phyloP scores from a whole-genome alignment of 148 eudicot genomes.

The Pharnaceum exiguum region DNA sequence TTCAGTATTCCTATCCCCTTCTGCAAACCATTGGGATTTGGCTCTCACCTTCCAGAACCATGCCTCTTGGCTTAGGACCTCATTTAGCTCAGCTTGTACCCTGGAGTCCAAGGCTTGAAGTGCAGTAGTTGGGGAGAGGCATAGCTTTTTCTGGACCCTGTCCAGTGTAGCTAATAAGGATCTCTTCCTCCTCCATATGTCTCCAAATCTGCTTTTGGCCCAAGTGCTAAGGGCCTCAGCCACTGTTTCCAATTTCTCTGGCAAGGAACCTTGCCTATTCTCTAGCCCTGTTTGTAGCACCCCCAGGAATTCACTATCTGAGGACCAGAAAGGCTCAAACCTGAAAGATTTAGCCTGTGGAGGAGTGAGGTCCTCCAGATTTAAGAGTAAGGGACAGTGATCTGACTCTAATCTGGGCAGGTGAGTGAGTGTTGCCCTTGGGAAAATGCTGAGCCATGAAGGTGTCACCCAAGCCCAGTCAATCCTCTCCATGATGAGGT shows the following conservation, averaged over 20 bases:
- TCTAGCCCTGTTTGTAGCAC: no score
- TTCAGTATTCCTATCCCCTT: slow-evolving; percentile 6
- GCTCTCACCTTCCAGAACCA: not conserved
- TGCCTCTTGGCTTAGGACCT: not conserved
- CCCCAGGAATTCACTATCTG: not conserved
- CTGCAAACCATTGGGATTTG: not conserved
- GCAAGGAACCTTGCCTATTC: no score
- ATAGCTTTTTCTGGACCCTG: not conserved
- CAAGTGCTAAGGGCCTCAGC: not conserved
- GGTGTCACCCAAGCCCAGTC: no score
- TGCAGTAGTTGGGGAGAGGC: no score
- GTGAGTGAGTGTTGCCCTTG: no score
- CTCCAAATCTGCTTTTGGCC: not conserved
- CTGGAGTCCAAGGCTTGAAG: not conserved
- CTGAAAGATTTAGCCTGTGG: not conserved
- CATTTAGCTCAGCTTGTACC: not conserved
- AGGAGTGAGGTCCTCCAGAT: no score
- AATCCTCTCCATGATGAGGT: no score
- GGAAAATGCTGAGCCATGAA: no score
- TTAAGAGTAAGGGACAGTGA: not conserved
- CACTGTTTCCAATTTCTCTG: no score
- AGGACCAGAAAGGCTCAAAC: not conserved
- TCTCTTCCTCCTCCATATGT: not conserved
- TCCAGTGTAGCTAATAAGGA: not conserved
- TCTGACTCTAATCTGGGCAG: no score